Evolutionary conservation across 225 moss, liverwort and hornwort genomes (phyloP), one percentile per base, ranked within the genome.

Genomic region (Thuidium tamariscinum): DNA sequence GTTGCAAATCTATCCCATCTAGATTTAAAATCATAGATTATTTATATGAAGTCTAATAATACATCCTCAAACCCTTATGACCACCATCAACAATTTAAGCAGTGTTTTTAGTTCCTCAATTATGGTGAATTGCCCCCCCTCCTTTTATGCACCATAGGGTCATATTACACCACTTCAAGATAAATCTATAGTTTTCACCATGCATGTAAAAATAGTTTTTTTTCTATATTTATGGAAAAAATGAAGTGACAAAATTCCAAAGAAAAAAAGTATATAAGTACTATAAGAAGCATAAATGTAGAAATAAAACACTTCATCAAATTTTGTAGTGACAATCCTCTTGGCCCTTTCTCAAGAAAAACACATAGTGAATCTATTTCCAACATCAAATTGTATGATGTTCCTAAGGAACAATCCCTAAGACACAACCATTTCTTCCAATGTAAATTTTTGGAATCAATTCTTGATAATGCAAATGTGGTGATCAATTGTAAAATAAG

Each of bases 291-390:
- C 2, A 27, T n/a, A n/a, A n/a, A 21, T 21, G 13, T 7, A 51
- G 12, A 49, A 7, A 7, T 13, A 20, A 20, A 32, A 49, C 13
- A 3, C 49, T 20, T 49, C 21, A 74, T 12, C 13, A 49, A 74
- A 49, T 22, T 9, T 4, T 7, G 13, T n/a, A 74, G 2, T 8
- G 1, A 34, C 0, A 34, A 51, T 4, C 1, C 8, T 21, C 2
- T 48, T 0, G 0, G 0, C 0, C 2, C 10, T 73, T 32, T 48
- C 0, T 48, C 0, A 11, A 11, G 3, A 48, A 20, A 20, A 3
- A 18, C 0, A 20, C 19, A 19, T 11, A 1, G 0, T 20, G 0
- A 49, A 49, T 74, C 13, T 34, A 34, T 21, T 51, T 2, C 8
- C 21, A 51, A 34, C 1, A 49, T 0, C 1, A 21, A 51, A 21